Percentiles rank a stretch among this genome's conserved stretches.
Conservation (phyloP, 2,329 filamentous ascomycete genomes). For the Sclerotinia spermophila region DNA sequence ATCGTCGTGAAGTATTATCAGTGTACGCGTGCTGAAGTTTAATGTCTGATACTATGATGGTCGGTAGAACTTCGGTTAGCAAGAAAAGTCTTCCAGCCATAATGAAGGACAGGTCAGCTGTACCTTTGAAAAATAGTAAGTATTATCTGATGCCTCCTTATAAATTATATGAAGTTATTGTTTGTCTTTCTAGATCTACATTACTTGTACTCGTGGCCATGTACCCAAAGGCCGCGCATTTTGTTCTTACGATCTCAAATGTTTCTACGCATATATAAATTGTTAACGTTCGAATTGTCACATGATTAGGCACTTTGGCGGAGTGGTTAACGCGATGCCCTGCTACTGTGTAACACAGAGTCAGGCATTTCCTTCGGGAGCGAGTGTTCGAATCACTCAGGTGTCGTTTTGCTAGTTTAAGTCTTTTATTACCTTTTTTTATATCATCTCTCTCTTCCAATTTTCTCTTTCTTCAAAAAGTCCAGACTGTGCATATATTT, state of each 20-base stretch:
- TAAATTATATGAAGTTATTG: neutral
- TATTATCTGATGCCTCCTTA: neutral
- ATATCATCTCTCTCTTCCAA: too few species aligned
- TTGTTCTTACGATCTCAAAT: too few species aligned
- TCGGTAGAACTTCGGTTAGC: neutral
- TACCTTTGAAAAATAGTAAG: neutral
- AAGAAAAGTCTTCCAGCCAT: neutral
- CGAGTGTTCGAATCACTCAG: constrained; percentile 14
- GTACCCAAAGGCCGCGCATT: neutral
- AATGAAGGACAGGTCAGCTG: neutral
- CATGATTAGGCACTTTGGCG: constrained; percentile 13
- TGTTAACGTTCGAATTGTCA: accelerated
- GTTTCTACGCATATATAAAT: accelerated
- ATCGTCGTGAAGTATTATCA: neutral
- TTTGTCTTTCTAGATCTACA: too few species aligned
- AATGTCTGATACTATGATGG: neutral
- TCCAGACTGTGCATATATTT: neutral
- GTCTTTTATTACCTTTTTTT: neutral
- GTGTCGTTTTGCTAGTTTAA: neutral
- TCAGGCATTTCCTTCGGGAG: constrained; percentile 14
- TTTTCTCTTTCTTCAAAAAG: neutral
- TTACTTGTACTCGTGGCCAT: too few species aligned
- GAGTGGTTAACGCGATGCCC: constrained; percentile 16
- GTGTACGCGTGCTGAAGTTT: neutral
- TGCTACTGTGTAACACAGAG: neutral